Base-by-base conservation (phyloP, 345 rosid genomes). In the Ricinus communis region DNA sequence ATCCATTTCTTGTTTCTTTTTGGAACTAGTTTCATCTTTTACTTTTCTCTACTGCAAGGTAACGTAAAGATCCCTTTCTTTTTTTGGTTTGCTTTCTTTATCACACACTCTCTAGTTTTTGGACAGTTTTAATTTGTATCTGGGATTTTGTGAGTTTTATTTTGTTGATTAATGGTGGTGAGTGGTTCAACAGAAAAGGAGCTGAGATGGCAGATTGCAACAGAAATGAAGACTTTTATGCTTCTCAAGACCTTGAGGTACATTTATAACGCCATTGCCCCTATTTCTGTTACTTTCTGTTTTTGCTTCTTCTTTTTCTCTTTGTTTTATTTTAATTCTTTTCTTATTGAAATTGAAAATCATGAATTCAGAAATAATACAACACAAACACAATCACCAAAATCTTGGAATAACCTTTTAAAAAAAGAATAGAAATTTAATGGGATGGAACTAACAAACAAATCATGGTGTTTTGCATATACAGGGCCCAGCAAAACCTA, bases 161-260 rank as follows among this genome's bases (percentile, higher is more conserved):
- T 53, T 69, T 18, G 16, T 28, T 5, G 60, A 65, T 56, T 61
- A 43, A 66, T 55, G 13, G 15, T 54, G 36, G 52, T 22, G 21
- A 6, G 13, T n/a, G 65, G 41, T 45, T n/a, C 8, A 54, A 31
- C 58, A 72, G 78, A 69, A 57, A 28, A 66, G n/a, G n/a, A n/a
- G 58, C 51, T 41, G 69, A 67, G 57, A 86, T 87, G 89, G 86
- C 85, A 16, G 89, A 81, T 61, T 82, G 60, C 84, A 84, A 73
- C 73, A 63, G 83, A 74, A 84, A 71, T 51, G 81, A 81, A 18
- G 84, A 82, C 52, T 66, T 65, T 15, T 69, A 70, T 18, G 70
- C 65, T 71, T 78, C 89, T 65, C 85, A 77, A 55, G 73, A 80
- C 27, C 67, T 74, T 33, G 82, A 84, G 87, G 88, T 86, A 77